Conservation (phyloP, 1,284 basidiomycete genomes). For the Meripilus lineatus region DNA sequence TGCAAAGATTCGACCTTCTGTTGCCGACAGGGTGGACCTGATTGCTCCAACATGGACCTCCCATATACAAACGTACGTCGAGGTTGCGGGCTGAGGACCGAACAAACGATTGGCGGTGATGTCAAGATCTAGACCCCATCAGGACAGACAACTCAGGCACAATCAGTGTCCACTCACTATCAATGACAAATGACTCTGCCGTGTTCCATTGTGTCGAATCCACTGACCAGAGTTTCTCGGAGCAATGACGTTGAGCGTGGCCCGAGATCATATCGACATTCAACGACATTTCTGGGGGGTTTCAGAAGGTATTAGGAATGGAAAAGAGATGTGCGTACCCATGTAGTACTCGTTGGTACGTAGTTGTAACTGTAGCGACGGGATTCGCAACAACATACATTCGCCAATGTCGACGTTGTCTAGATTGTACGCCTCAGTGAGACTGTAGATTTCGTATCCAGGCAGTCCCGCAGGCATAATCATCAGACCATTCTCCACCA, state of each 20-base stretch:
- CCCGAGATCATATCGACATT: constrained; percentile 62
- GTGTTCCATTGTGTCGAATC: constrained; percentile 17
- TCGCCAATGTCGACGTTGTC: constrained; percentile 40
- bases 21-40: constrained; percentile 52
- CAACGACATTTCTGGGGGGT: constrained; percentile 66
- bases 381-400: constrained; percentile 53
- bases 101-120: constrained; percentile 83
- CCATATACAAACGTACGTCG: constrained; percentile 90
- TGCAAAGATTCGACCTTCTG: constrained; percentile 48
- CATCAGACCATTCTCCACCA: constrained; percentile 50
- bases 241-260: constrained; percentile 43
- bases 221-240: constrained; percentile 38
- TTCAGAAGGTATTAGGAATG: constrained; percentile 1
- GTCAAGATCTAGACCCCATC: constrained; percentile 54
- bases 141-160: too few relatives aligned
- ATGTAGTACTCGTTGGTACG: constrained; percentile 82
- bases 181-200: constrained; percentile 51
- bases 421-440: constrained; percentile 16
- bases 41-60: constrained; percentile 68
- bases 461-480: constrained; percentile 74
- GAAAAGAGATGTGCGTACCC: constrained; percentile 46
- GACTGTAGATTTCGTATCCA: constrained; percentile 48
- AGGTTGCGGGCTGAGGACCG: constrained; percentile 78
- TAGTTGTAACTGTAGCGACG: constrained; percentile 71
- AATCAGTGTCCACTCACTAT: constrained; percentile 53